Percentiles rank a stretch among this genome's conserved stretches.
Evolutionary conservation across 1,139 yeast genomes (phyloP).

Genomic region (Diutina pseudorugosa): DNA sequence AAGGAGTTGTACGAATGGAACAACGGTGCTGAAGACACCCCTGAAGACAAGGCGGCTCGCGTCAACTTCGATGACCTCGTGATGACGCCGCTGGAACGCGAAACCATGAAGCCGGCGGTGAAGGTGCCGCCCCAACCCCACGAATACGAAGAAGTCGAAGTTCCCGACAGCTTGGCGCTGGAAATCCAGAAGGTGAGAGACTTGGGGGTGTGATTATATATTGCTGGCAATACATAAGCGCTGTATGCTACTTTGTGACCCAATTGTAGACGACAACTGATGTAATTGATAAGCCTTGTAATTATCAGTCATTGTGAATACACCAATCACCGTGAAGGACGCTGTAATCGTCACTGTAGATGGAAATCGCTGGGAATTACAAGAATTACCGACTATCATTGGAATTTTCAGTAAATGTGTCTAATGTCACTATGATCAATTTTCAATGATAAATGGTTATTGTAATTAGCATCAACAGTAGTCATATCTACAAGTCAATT

Average conservation of each 20-base stretch:
- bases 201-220: background rate
- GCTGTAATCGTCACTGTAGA: too few species aligned
- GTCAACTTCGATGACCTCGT: conserved; percentile 36
- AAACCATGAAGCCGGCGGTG: conserved; percentile 7
- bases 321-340: too few species aligned
- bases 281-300: too few species aligned
- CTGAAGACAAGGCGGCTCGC: conserved; percentile 21
- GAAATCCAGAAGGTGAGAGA: conserved; percentile 3
- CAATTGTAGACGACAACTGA: background rate
- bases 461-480: too few species aligned
- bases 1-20: conserved; percentile 67
- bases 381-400: too few species aligned
- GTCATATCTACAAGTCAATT: too few species aligned
- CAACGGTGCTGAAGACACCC: conserved; percentile 22
- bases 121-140: background rate
- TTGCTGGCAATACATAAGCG: background rate
- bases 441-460: too few species aligned
- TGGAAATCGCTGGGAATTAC: too few species aligned
- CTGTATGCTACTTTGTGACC: background rate
- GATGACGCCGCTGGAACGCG: conserved; percentile 34
- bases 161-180: conserved; percentile 1
- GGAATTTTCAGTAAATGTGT: too few species aligned
- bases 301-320: too few species aligned
- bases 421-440: too few species aligned
- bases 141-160: conserved; percentile 2